phyloP scores from a whole-genome alignment of 495 filamentous ascomycete genomes.

The Aspergillus panamensis region DNA sequence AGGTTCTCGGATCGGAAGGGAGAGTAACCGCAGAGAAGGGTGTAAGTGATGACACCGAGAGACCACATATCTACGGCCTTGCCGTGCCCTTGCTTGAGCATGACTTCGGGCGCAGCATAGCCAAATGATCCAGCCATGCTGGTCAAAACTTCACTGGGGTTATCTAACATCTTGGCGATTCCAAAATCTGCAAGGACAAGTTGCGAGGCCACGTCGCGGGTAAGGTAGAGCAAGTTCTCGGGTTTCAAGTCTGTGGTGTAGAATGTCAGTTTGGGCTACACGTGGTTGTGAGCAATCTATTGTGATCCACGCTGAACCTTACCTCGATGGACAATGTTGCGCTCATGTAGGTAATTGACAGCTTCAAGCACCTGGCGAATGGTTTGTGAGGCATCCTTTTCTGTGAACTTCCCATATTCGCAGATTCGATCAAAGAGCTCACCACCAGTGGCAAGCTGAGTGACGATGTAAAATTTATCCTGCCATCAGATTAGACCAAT shows the following conservation, averaged over 20 bases:
- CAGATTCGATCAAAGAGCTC: constrained; percentile 98
- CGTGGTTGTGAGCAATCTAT: background rate
- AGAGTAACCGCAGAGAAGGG: constrained; percentile 97
- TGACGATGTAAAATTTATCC: constrained; percentile 99
- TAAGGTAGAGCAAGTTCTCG: constrained; percentile 95
- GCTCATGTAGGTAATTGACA: constrained; percentile 90
- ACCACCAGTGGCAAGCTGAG: constrained; percentile 91
- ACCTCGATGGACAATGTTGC: constrained; percentile 97
- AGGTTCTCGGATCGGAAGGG: constrained; percentile 95
- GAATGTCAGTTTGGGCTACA: background rate
- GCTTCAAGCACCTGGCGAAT: constrained; percentile 94
- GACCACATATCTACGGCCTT: constrained; percentile 99
- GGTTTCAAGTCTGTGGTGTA: constrained; percentile 80
- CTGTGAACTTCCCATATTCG: constrained; percentile 96
- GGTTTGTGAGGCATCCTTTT: constrained; percentile 96
- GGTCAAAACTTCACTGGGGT: constrained; percentile 81
- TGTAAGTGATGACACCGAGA: constrained; percentile 97
- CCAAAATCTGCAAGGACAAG: constrained; percentile 96
- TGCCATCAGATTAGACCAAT: constrained; percentile 33
- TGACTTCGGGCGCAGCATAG: constrained; percentile 96
- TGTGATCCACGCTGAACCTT: constrained; percentile 17
- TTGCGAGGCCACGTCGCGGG: constrained; percentile 67
- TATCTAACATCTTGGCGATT: constrained; percentile 97
- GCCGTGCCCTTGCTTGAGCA: constrained; percentile 95
- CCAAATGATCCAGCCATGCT: constrained; percentile 99